These are phyloP conservation scores for Eucalyptus fibrosa DNA, from an alignment of 345 rosid genomes.

Conservation along the genomic window DNA sequence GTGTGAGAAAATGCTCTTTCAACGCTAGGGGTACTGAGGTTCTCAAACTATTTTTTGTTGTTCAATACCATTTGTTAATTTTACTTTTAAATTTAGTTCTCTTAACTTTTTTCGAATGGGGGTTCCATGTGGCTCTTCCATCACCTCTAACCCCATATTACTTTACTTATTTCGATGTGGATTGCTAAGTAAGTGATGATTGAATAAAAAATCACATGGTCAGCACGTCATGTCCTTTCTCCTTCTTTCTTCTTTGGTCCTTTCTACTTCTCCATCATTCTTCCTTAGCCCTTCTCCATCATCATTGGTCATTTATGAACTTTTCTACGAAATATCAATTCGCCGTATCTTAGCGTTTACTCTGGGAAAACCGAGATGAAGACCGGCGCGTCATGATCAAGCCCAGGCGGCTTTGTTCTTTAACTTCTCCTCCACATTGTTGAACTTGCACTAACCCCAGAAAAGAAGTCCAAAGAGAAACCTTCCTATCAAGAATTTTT, in stretches of 20 bases:
- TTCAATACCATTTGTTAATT: neutral
- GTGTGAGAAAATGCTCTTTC: neutral
- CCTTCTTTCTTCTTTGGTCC: no score
- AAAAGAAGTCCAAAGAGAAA: no score
- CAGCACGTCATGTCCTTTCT: no score
- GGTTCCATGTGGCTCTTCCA: neutral
- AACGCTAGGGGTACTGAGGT: neutral
- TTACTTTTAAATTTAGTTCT: neutral
- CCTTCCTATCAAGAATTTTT: no score
- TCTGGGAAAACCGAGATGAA: neutral
- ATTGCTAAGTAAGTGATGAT: no score
- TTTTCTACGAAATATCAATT: neutral
- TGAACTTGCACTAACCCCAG: no score
- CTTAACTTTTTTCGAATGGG: neutral
- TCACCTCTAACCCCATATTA: neutral
- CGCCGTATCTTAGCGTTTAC: neutral
- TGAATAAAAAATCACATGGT: no score
- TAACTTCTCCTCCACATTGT: neutral
- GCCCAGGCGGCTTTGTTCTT: neutral
- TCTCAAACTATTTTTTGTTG: neutral
- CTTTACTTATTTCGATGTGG: no score
- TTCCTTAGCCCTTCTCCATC: neutral
- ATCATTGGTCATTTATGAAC: neutral
- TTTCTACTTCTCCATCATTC: neutral
- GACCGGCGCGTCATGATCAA: neutral